Evolutionary conservation across 768 basidiomycete genomes (phyloP).

Genomic region (Psilocybe azurescens): DNA sequence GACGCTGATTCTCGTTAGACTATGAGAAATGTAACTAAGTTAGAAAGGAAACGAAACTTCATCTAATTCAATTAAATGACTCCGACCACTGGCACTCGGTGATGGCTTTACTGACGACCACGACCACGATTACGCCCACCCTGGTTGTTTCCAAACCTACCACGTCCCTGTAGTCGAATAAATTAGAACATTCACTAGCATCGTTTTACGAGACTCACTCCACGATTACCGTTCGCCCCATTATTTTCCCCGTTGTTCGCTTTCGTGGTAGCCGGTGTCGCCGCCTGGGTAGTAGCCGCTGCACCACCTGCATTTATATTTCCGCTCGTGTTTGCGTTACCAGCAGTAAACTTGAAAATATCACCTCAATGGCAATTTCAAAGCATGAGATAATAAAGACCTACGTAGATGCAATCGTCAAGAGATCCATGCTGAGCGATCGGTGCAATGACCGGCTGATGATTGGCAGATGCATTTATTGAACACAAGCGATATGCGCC

Average conservation of each 20-base stretch:
- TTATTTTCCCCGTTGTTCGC: conserved; percentile 6
- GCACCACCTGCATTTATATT: neutral
- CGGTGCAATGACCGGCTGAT: conserved; percentile 61
- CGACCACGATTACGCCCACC: neutral
- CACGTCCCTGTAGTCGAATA: neutral
- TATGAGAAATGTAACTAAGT: neutral
- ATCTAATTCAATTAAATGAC: neutral
- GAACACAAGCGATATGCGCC: conserved; percentile 65
- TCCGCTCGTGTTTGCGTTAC: conserved; percentile 13
- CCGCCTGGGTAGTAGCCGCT: conserved; percentile 2
- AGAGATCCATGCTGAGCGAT: conserved; percentile 65
- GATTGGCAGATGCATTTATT: conserved; percentile 62
- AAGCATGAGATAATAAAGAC: conserved; percentile 32
- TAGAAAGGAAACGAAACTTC: neutral
- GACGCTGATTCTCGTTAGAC: no score
- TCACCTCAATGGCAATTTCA: conserved; percentile 4
- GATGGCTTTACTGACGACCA: neutral
- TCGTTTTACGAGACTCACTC: neutral
- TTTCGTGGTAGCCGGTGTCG: neutral
- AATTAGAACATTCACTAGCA: neutral
- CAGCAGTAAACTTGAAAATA: conserved; percentile 13
- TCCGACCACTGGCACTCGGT: no score
- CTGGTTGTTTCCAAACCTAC: conserved; percentile 8
- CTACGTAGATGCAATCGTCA: conserved; percentile 65
- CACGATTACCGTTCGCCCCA: neutral